Evolutionary conservation across 495 filamentous ascomycete genomes (phyloP), one percentile per base, ranked within the genome.

Genomic region (Cenococcum geophilum): DNA sequence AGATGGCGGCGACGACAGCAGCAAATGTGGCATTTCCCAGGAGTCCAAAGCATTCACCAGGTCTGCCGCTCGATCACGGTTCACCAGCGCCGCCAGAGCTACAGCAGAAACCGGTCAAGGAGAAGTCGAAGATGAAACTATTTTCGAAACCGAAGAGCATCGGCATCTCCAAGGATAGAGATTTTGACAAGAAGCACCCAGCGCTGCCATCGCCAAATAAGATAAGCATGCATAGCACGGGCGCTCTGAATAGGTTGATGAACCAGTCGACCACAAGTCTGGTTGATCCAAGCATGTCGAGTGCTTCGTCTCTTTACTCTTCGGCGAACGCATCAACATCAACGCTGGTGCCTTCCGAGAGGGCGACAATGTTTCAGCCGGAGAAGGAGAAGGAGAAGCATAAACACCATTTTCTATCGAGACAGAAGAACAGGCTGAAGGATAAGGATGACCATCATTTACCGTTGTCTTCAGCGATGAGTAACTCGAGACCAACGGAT

Each of bases 81-180:
- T 68, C 60, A 32, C 66, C 66, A 12, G 60, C 59, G 55, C 64
- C 58, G 1, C 36, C 47, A 6, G 58, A 25, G 14, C 48, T 59
- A 10, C 54, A 61, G 42, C 83, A 82, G 62, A 88, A 86, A 37
- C 75, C 75, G 22, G 86, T 86, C 68, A 79, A 83, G 23, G 88
- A 92, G 73, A 90, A 89, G 75, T 89, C 88, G 21, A 95, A 92
- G 75, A 90, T 91, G 73, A 95, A 95, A 75, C 79, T 96, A 5
- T 96, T 96, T 71, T 92, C 89, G 1, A 87, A 92, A 61, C 90
- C 89, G 4, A 91, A 89, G 70, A 89, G 86, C 71, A 89, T 92
- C 51, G 83, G 82, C 10, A 86, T 89, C 56, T 86, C 83, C 55
- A 85, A 86, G 50, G 89, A 93, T 42, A 84, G 80, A 60, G 83